Percentiles rank a stretch among this genome's conserved stretches.
Conservation (phyloP, 345 rosid species). For the Moringa oleifera region DNA sequence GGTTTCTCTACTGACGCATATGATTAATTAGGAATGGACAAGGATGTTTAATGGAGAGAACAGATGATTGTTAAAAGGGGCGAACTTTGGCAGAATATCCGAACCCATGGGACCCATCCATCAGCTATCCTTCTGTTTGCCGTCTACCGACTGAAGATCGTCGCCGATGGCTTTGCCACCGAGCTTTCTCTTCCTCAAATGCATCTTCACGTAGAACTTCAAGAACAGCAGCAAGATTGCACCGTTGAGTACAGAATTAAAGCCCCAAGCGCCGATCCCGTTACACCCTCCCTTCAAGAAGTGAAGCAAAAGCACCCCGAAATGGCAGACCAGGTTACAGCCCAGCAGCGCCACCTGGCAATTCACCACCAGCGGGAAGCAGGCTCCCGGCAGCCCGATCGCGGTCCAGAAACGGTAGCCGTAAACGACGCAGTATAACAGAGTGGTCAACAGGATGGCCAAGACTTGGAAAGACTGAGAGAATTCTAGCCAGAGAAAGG, state of each 20-base stretch:
- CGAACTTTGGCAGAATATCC: no score
- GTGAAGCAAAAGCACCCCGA: slow-evolving; percentile 68
- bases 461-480: slow-evolving; percentile 85
- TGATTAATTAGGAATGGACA: no score
- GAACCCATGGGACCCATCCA: no score
- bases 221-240: slow-evolving; percentile 52
- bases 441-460: slow-evolving; percentile 61
- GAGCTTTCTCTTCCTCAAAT: neutral
- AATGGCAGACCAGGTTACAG: slow-evolving; percentile 68
- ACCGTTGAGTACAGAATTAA: slow-evolving; percentile 71
- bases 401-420: slow-evolving; percentile 98
- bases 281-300: slow-evolving; percentile 85
- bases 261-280: slow-evolving; percentile 84
- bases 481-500: slow-evolving; percentile 91
- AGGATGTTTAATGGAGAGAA: no score
- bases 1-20: no score
- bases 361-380: slow-evolving; percentile 63
- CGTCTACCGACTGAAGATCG: no score
- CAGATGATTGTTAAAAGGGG: no score
- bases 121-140: no score
- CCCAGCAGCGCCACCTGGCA: slow-evolving; percentile 57
- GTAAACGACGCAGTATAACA: slow-evolving; percentile 63
- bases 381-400: slow-evolving; percentile 64
- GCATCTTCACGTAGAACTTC: slow-evolving; percentile 55
- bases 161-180: no score